Conservation (phyloP, 2,329 filamentous ascomycete species). For the Fusarium verrucosum region DNA sequence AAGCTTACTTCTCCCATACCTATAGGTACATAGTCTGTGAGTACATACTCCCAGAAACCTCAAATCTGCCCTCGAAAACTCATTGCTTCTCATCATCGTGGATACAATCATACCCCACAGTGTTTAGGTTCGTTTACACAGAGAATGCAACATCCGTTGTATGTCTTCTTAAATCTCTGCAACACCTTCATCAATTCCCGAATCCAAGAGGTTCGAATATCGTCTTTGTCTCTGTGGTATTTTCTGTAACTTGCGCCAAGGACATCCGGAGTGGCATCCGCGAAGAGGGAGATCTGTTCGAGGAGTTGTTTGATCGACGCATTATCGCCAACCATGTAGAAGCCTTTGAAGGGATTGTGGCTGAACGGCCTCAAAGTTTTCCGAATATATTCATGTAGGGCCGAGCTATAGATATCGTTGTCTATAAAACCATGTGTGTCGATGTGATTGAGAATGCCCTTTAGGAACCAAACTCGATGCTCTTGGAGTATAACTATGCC, state of each 20-base stretch:
- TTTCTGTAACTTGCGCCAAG: too few species aligned
- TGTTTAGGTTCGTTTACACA: background rate
- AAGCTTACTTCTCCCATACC: too few species aligned
- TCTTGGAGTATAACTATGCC: background rate
- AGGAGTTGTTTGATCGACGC: background rate
- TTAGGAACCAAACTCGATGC: background rate
- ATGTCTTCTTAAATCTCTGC: background rate
- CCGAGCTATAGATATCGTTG: background rate
- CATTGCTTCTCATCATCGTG: background rate
- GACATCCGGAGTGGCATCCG: background rate
- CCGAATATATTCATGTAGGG: background rate
- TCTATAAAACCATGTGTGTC: background rate
- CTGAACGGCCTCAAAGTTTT: background rate
- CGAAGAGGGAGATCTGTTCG: background rate
- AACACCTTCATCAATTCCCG: background rate
- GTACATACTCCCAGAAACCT: too few species aligned
- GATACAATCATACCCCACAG: too few species aligned
- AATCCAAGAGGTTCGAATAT: too few species aligned
- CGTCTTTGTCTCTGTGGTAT: too few species aligned
- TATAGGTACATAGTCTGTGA: too few species aligned
- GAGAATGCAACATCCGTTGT: background rate
- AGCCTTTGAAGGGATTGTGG: background rate
- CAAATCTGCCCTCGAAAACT: too few species aligned
- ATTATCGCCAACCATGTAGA: background rate
- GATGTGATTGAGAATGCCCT: background rate